These are phyloP conservation scores for Platanthera zijinensis DNA, from an alignment of 106 monocot genomes.

Conservation along the genomic window DNA sequence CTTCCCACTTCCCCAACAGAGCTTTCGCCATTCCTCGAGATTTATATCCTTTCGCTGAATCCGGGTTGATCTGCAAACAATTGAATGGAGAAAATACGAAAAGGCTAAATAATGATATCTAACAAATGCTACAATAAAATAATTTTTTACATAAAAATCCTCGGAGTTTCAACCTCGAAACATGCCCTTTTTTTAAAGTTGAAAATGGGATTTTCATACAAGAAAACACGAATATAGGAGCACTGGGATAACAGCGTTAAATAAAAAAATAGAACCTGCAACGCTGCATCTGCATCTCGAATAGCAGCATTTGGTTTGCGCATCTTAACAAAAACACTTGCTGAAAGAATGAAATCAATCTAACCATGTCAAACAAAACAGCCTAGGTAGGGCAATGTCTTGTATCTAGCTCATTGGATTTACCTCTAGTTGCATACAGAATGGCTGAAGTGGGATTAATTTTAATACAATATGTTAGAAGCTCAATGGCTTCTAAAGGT, in stretches of 20 bases:
- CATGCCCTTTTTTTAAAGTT: no score
- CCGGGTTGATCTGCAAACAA: conserved; percentile 60
- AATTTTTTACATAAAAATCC: background rate
- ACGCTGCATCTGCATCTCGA: conserved; percentile 69
- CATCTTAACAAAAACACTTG: conserved; percentile 64
- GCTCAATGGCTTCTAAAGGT: conserved; percentile 51
- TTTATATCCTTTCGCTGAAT: conserved; percentile 90
- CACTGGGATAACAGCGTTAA: background rate
- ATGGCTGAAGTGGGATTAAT: conserved; percentile 75
- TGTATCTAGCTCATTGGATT: background rate
- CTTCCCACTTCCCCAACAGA: conserved; percentile 74
- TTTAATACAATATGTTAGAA: conserved; percentile 65
- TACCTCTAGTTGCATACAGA: conserved; percentile 80
- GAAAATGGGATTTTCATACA: background rate
- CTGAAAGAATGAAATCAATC: conserved; percentile 25
- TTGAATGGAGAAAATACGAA: background rate
- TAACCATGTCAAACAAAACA: background rate
- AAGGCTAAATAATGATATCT: background rate
- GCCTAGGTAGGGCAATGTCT: background rate
- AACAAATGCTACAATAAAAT: background rate
- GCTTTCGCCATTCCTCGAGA: conserved; percentile 78
- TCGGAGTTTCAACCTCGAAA: no score
- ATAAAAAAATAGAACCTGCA: conserved; percentile 39
- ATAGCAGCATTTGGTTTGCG: conserved; percentile 85
- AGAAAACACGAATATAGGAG: background rate